These are phyloP conservation scores for Drechslerella dactyloides DNA, from an alignment of 2,329 filamentous ascomycete species.

Conservation along the genomic window DNA sequence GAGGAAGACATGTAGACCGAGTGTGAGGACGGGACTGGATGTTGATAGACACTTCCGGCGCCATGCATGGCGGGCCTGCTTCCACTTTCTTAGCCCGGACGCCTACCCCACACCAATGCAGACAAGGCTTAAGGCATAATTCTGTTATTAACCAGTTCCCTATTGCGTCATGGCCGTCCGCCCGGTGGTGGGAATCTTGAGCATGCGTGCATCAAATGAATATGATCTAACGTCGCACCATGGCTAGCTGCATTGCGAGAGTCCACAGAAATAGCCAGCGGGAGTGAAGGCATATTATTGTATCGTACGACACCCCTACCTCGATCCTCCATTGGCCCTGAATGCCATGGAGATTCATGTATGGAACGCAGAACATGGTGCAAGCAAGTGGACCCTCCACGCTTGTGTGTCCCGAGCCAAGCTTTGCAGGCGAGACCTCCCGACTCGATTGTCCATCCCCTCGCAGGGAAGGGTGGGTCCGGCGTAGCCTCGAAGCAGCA, in stretches of 20 bases:
- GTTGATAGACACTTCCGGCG: neutral
- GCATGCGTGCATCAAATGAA: neutral
- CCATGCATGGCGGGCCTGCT: slow-evolving; percentile 1
- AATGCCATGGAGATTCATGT: neutral
- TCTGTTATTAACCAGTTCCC: neutral
- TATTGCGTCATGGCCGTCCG: neutral
- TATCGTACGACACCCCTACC: neutral
- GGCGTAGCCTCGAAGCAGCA: slow-evolving; percentile 11
- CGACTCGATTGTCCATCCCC: neutral
- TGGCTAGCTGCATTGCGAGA: neutral
- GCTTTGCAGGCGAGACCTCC: neutral
- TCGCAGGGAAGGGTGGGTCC: neutral
- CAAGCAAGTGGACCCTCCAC: neutral
- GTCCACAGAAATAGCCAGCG: neutral
- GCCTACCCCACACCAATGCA: neutral
- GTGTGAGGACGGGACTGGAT: neutral
- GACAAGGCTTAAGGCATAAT: neutral
- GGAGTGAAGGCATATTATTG: neutral
- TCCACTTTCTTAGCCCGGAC: neutral
- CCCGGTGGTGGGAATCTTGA: neutral
- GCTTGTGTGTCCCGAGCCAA: neutral
- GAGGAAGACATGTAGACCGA: neutral
- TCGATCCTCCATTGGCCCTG: neutral
- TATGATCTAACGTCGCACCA: slow-evolving; percentile 1
- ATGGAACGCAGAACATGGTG: neutral